Evolutionary conservation across 345 rosid species (phyloP).

Genomic region (Linum usitatissimum): DNA sequence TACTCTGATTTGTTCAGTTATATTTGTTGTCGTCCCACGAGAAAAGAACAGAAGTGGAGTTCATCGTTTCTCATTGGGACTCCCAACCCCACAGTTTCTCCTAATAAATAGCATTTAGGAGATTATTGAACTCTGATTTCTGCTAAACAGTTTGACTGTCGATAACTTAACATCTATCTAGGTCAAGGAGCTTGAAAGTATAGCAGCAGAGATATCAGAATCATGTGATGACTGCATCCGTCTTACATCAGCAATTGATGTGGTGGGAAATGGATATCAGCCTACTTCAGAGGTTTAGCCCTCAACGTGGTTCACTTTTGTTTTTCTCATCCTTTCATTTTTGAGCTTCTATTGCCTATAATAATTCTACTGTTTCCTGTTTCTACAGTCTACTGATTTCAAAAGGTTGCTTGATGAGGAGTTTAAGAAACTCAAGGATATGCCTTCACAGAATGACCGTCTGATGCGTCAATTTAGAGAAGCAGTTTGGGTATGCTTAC

Average conservation of each 20-base stretch:
- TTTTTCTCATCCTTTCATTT: background rate
- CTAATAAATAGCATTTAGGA: too few species aligned
- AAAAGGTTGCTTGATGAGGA: conserved; percentile 53
- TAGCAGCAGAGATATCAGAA: conserved; percentile 46
- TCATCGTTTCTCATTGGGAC: background rate
- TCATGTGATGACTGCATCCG: conserved; percentile 38
- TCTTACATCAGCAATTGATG: conserved; percentile 44
- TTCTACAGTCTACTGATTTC: conserved; percentile 64
- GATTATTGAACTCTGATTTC: background rate
- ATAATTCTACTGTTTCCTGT: background rate
- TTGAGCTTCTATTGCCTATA: background rate
- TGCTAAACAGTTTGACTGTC: background rate
- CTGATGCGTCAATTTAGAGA: conserved; percentile 63
- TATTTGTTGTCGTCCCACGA: too few species aligned
- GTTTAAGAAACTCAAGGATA: conserved; percentile 37
- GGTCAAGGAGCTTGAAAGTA: conserved; percentile 69
- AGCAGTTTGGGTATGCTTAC: conserved; percentile 65
- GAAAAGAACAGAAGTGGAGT: background rate
- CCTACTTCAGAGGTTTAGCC: conserved; percentile 46
- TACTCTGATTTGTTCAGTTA: too few species aligned
- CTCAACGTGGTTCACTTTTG: background rate
- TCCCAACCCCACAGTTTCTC: too few species aligned
- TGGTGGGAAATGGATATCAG: conserved; percentile 49
- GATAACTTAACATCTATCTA: conserved; percentile 14
- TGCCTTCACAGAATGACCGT: conserved; percentile 33